Base-by-base conservation (phyloP, 192 early-diverging fungal species). In the Diversispora eburnea region DNA sequence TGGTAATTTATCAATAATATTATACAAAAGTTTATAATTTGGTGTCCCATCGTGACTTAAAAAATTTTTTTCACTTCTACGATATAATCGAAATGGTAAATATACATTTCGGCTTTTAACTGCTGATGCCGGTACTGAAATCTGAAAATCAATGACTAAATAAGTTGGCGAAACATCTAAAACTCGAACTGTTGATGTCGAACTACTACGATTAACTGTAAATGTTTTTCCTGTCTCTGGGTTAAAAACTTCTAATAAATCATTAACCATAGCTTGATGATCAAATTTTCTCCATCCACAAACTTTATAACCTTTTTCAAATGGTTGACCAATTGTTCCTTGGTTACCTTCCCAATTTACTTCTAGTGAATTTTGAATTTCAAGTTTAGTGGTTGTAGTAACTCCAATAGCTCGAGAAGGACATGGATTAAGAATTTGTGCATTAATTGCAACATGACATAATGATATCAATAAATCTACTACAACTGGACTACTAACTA, bases 391-490 rank as follows among this genome's bases (percentile, higher is more conserved):
- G 7, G 61, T 20, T 15, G 43, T 73, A 25, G 76, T 62, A 10
- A 75, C 64, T 13, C 76, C 64, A 13, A 77, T 80, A 42, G 80
- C 70, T 13, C 74, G 77, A 47, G 60, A 47, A 7, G 82, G 82
- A 66, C 55, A 65, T 10, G 82, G 82, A 39, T 20, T 75, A 8
- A 84, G 64, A 19, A 47, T 70, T n/a, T 43, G 17, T 8, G 51
- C 48, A 9, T 42, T 19, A 52, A 82, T 65, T 12, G 82, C 82
- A 7, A 74, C 77, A 41, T 80, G 79, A 13, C 81, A 78, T n/a
- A 84, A 63, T n/a, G 77, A 80, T 48, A 84, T 73, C 5, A 84
- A 78, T 41, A 84, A 25, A 64, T 84, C 82, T 4, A 84, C 81
- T 8, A 84, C 82, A 9, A 57, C 65, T 13, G 78, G 78, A 41